Evolutionary conservation across 306 rosid genomes (phyloP).

Genomic region (Quercus suber): DNA sequence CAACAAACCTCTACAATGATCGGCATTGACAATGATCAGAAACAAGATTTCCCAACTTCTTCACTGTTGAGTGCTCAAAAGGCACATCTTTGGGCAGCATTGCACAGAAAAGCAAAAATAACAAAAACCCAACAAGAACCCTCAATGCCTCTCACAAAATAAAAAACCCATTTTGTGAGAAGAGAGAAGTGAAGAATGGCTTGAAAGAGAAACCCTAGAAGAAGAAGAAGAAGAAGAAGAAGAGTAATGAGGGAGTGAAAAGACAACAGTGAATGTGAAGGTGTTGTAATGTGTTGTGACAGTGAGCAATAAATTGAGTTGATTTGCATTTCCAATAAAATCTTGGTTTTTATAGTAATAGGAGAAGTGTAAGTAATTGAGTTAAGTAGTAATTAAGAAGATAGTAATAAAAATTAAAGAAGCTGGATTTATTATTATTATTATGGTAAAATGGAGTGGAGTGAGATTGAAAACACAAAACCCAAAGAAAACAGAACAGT

Average conservation of each 20-base stretch:
- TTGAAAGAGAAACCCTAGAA: slow-evolving; percentile 28
- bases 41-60: background rate
- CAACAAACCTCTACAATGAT: background rate
- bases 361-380: background rate
- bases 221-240: background rate
- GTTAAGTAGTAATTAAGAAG: slow-evolving; percentile 1
- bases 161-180: background rate
- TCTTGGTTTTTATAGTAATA: background rate
- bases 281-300: slow-evolving; percentile 24
- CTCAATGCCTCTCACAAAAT: background rate
- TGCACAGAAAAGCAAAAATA: background rate
- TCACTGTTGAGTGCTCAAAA: background rate
- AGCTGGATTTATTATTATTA: too few relatives aligned
- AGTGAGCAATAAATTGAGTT: slow-evolving; percentile 19
- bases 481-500: too few relatives aligned
- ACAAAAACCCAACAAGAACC: background rate
- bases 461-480: too few relatives aligned
- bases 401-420: too few relatives aligned
- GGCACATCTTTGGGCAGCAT: background rate
- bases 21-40: background rate
- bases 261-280: background rate
- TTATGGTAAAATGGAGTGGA: too few relatives aligned
- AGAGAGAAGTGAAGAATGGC: background rate
- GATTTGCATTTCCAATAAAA: slow-evolving; percentile 36
- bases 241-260: background rate